Conservation (phyloP, 768 basidiomycete genomes). For the Pulveroboletus sp. region DNA sequence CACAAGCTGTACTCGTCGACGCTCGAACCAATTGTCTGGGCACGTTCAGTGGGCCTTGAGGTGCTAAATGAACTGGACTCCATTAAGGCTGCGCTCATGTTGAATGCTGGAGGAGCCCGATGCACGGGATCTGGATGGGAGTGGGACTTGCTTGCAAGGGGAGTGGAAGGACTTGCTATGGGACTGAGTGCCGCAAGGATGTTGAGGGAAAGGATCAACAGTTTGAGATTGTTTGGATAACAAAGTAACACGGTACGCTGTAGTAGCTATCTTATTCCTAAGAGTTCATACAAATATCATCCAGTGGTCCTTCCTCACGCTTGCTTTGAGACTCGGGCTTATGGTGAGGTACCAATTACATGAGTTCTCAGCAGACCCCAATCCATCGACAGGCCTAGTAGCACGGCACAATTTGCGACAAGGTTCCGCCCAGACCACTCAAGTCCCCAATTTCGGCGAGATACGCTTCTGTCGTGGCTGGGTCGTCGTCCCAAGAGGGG, state of each 20-base stretch:
- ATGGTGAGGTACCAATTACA: too few relatives aligned
- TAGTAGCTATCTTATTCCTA: too few relatives aligned
- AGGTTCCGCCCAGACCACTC: too few relatives aligned
- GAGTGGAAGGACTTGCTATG: conserved; percentile 43
- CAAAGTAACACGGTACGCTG: neutral
- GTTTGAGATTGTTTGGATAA: conserved; percentile 1
- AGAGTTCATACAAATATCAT: too few relatives aligned
- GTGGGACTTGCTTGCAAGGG: conserved; percentile 36
- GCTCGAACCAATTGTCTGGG: conserved; percentile 74
- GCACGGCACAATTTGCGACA: too few relatives aligned
- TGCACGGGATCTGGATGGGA: conserved; percentile 31
- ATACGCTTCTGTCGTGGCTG: too few relatives aligned
- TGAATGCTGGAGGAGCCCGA: conserved; percentile 57
- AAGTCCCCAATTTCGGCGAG: too few relatives aligned
- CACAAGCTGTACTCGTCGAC: conserved; percentile 81
- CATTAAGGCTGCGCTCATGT: conserved; percentile 83
- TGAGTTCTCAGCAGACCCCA: too few relatives aligned
- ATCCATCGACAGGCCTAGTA: too few relatives aligned
- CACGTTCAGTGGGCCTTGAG: conserved; percentile 83
- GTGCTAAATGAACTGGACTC: conserved; percentile 86
- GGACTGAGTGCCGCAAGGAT: conserved; percentile 33
- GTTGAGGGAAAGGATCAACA: conserved; percentile 21
- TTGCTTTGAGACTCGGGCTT: too few relatives aligned
- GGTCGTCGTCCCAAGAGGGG: too few relatives aligned
- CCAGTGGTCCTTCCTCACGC: too few relatives aligned